phyloP scores from a whole-genome alignment of 2,329 filamentous ascomycete genomes.

The Fusarium papillatum region DNA sequence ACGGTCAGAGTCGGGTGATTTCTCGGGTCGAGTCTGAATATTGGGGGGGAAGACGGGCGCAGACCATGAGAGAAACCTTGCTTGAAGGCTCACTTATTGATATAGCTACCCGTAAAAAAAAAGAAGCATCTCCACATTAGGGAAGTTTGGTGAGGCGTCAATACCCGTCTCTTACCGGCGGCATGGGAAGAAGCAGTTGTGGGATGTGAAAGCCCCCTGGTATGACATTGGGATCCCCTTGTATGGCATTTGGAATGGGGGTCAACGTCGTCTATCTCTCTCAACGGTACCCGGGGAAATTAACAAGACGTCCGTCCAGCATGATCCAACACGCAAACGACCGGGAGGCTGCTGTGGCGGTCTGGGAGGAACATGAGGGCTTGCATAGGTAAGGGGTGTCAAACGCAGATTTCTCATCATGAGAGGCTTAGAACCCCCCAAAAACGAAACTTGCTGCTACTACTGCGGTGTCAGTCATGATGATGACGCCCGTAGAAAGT shows the following conservation, averaged over 20 bases:
- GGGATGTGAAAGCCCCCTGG: not conserved
- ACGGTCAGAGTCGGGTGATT: conserved; percentile 20
- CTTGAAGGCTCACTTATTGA: conserved; percentile 1
- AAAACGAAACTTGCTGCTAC: not conserved
- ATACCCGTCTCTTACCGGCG: conserved; percentile 28
- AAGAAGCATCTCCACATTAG: not conserved
- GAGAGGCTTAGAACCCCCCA: conserved; percentile 13
- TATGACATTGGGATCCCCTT: conserved; percentile 5
- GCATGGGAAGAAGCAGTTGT: conserved; percentile 6
- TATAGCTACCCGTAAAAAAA: not conserved
- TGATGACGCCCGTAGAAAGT: not conserved
- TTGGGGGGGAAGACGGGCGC: conserved; percentile 8
- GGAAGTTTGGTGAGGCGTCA: conserved; percentile 7
- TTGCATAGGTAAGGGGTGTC: not conserved
- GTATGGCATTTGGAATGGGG: not conserved
- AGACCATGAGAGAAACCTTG: not conserved
- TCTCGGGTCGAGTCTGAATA: conserved; percentile 17
- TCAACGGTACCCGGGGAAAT: not conserved
- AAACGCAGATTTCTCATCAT: not conserved
- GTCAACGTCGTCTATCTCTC: conserved; percentile 1
- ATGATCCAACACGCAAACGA: not conserved
- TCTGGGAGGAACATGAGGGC: not conserved
- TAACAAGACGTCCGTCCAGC: not conserved
- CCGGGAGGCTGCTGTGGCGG: not conserved
- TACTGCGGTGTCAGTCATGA: not conserved